Evolutionary conservation across 208 protist species (phyloP).

Genomic region (Trypanosoma theileri): DNA sequence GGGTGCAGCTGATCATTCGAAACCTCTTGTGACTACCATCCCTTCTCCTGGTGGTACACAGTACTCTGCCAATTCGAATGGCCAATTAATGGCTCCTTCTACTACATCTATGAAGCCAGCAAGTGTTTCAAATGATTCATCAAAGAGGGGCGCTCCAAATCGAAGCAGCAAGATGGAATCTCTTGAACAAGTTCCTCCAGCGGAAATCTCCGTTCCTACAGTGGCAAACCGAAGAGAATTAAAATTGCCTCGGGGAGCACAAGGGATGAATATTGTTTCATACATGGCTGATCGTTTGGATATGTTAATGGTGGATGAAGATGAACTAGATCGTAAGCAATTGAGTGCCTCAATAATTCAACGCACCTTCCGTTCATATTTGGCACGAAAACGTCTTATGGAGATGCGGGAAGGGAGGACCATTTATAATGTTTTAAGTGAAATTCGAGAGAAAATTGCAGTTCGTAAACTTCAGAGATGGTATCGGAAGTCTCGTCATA

Average conservation of each 20-base stretch:
- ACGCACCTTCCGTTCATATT: conserved; percentile 58
- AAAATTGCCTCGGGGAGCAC: background rate
- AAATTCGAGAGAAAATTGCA: conserved; percentile 46
- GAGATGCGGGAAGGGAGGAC: conserved; percentile 30
- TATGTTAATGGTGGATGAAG: conserved; percentile 76
- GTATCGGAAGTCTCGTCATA: conserved; percentile 26
- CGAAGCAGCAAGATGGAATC: background rate
- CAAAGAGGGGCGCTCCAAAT: background rate
- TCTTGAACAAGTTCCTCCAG: background rate
- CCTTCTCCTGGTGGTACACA: background rate
- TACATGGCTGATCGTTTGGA: conserved; percentile 72
- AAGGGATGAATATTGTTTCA: conserved; percentile 38
- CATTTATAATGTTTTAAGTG: conserved; percentile 28
- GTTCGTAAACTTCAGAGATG: conserved; percentile 60
- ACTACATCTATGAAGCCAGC: background rate
- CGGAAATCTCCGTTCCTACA: background rate
- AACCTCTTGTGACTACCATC: background rate
- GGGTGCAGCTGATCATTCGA: background rate
- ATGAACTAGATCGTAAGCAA: conserved; percentile 78
- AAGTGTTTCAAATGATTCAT: background rate
- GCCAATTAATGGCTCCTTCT: background rate
- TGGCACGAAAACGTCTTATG: conserved; percentile 33
- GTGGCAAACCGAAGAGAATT: background rate
- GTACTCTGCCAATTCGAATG: too few species aligned
- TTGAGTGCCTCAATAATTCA: conserved; percentile 59